Evolutionary conservation across 2,329 filamentous ascomycete genomes (phyloP).

Genomic region (Orbilia ellipsospora): DNA sequence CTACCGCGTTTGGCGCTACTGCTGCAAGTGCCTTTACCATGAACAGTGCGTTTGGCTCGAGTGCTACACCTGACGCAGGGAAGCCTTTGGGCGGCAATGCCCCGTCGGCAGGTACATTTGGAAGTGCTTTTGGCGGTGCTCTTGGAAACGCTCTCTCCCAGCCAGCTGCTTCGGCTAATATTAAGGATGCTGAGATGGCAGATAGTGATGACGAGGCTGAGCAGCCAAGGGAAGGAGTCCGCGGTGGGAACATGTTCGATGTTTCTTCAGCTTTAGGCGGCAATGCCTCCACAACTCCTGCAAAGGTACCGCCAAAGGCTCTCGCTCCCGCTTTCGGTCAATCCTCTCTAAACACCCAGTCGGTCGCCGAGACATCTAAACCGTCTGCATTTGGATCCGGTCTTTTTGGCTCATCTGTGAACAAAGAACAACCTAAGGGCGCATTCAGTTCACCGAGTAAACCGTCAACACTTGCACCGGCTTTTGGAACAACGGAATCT

Average conservation of each 20-base stretch:
- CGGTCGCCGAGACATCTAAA: slow-evolving; percentile 18
- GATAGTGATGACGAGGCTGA: slow-evolving; percentile 51
- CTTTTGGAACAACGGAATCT: slow-evolving; percentile 33
- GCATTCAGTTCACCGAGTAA: slow-evolving; percentile 31
- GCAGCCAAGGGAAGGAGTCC: slow-evolving; percentile 41
- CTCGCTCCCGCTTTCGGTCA: slow-evolving; percentile 49
- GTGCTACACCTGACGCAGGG: slow-evolving; percentile 27
- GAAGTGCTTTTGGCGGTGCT: slow-evolving; percentile 39
- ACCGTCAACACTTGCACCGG: slow-evolving; percentile 38
- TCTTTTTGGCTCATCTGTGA: slow-evolving; percentile 48
- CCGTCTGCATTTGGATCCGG: slow-evolving; percentile 43
- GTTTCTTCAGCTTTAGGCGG: slow-evolving; percentile 24
- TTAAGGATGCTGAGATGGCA: slow-evolving; percentile 55
- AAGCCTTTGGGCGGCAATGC: slow-evolving; percentile 17
- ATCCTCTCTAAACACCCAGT: slow-evolving; percentile 5
- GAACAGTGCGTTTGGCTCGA: slow-evolving; percentile 46
- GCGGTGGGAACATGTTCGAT: slow-evolving; percentile 52
- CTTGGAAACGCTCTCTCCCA: slow-evolving; percentile 52
- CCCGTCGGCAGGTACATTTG: slow-evolving; percentile 38
- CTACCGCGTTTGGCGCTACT: slow-evolving; percentile 25
- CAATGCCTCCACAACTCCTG: slow-evolving; percentile 16
- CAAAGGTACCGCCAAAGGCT: slow-evolving; percentile 30
- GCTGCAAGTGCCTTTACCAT: slow-evolving; percentile 21
- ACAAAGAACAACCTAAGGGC: slow-evolving; percentile 45
- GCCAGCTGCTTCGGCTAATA: slow-evolving; percentile 45